Percentiles rank a stretch among this genome's conserved stretches.
phyloP scores from a whole-genome alignment of 2,329 filamentous ascomycete genomes.

The Alternaria ventricosa region DNA sequence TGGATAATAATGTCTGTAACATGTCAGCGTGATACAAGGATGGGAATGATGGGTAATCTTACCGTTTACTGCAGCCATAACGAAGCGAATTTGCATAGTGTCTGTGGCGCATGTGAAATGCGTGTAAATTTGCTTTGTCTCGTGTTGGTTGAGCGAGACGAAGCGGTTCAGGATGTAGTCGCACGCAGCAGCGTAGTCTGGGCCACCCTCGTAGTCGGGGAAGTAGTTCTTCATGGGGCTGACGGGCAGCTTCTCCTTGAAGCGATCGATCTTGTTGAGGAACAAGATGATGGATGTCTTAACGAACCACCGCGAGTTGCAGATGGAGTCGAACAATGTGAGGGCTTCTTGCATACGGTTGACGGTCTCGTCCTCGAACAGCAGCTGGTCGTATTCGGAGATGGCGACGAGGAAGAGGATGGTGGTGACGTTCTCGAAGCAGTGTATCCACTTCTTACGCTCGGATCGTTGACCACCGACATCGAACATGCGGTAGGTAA shows the following conservation, averaged over 20 bases:
- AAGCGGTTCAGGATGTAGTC: slow-evolving; percentile 99
- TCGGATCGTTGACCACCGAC: slow-evolving; percentile 95
- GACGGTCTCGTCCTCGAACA: slow-evolving; percentile 93
- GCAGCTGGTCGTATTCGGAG: slow-evolving; percentile 93
- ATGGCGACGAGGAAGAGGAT: slow-evolving; percentile 97
- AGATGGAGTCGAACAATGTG: slow-evolving; percentile 74
- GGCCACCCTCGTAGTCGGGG: slow-evolving; percentile 81
- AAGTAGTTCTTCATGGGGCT: slow-evolving; percentile 80
- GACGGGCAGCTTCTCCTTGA: slow-evolving; percentile 76
- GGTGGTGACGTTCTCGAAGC: slow-evolving; percentile 96
- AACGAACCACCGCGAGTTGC: slow-evolving; percentile 75
- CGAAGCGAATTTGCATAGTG: slow-evolving; percentile 98
- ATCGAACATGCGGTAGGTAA: slow-evolving; percentile 97
- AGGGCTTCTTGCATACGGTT: slow-evolving; percentile 78
- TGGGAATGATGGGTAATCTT: slow-evolving; percentile 44
- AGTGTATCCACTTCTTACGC: slow-evolving; percentile 99
- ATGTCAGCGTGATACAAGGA: slow-evolving; percentile 51
- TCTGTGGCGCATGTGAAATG: slow-evolving; percentile 99
- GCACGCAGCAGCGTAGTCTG: slow-evolving; percentile 94
- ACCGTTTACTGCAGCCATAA: slow-evolving; percentile 99
- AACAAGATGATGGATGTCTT: slow-evolving; percentile 77
- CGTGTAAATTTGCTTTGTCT: slow-evolving; percentile 99
- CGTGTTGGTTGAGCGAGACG: slow-evolving; percentile 97
- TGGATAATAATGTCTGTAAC: slow-evolving; percentile 96
- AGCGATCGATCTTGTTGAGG: slow-evolving; percentile 77